Conservation (phyloP, 345 rosid species). For the Pistacia vera region DNA sequence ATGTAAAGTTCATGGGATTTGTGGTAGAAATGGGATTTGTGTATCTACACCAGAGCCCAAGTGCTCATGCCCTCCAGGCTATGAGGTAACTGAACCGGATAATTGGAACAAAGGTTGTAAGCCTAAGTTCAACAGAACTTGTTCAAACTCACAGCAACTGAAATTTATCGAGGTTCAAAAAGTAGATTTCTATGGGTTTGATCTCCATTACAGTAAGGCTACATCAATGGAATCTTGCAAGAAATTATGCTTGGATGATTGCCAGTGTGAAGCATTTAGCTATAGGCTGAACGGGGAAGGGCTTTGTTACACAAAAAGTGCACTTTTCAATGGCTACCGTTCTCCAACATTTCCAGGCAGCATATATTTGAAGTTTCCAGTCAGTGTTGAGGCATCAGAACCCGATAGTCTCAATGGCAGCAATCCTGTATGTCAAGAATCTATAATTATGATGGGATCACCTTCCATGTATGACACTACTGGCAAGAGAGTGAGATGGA, state of each 20-base stretch:
- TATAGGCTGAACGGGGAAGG: constrained; percentile 30
- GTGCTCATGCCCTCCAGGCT: constrained; percentile 52
- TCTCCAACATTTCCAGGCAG: constrained; percentile 29
- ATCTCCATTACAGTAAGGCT: background rate
- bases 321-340: constrained; percentile 36
- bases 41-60: constrained; percentile 33
- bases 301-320: constrained; percentile 19
- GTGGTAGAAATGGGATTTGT: constrained; percentile 50
- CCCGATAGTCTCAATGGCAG: background rate
- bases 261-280: constrained; percentile 40
- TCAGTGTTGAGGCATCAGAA: constrained; percentile 8
- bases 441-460: background rate
- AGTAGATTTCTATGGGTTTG: constrained; percentile 41
- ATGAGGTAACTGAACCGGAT: constrained; percentile 26
- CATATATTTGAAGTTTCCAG: constrained; percentile 37
- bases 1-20: constrained; percentile 44
- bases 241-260: constrained; percentile 33
- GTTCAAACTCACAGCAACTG: constrained; percentile 17
- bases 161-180: constrained; percentile 29
- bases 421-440: constrained; percentile 10
- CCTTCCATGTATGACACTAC: constrained; percentile 22
- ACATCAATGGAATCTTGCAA: constrained; percentile 29
- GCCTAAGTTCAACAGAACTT: constrained; percentile 29
- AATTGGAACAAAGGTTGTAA: constrained; percentile 52
- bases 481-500: constrained; percentile 34